Evolutionary conservation across 2,329 filamentous ascomycete genomes (phyloP).

Genomic region (Clonostachys chloroleuca): DNA sequence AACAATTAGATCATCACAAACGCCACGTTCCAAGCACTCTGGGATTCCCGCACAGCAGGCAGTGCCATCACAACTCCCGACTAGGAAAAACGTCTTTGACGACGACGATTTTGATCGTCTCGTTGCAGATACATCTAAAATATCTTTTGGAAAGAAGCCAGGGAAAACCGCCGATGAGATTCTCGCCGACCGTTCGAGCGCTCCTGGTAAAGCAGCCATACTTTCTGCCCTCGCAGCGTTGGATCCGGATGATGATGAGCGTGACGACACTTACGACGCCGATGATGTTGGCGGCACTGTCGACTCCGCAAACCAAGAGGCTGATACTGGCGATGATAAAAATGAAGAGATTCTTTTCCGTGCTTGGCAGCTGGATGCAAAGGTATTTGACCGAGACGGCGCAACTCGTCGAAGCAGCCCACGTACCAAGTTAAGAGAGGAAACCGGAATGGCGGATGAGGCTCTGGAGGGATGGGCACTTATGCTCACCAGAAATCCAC

Average conservation of each 20-base stretch:
- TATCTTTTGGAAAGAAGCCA: slow-evolving; percentile 75
- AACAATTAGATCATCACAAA: slow-evolving; percentile 16
- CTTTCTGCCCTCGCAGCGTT: slow-evolving; percentile 84
- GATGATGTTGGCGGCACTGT: slow-evolving; percentile 89
- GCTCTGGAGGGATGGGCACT: slow-evolving; percentile 90
- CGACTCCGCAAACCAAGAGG: slow-evolving; percentile 59
- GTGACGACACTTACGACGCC: slow-evolving; percentile 93
- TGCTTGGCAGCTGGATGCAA: slow-evolving; percentile 61
- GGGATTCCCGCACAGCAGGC: slow-evolving; percentile 50
- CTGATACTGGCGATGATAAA: slow-evolving; percentile 38
- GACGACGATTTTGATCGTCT: slow-evolving; percentile 76
- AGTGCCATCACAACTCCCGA: slow-evolving; percentile 51
- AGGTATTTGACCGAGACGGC: slow-evolving; percentile 67
- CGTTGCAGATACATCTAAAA: slow-evolving; percentile 56
- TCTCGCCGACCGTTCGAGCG: slow-evolving; percentile 58
- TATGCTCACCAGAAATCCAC: slow-evolving; percentile 73
- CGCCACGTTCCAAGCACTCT: slow-evolving; percentile 10
- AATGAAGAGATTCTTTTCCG: slow-evolving; percentile 72
- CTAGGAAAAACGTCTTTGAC: slow-evolving; percentile 72
- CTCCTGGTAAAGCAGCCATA: slow-evolving; percentile 79
- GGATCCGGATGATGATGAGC: slow-evolving; percentile 91
- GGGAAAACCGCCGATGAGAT: slow-evolving; percentile 67
- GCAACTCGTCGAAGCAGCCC: slow-evolving; percentile 61
- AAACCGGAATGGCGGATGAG: slow-evolving; percentile 90
- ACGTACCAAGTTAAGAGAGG: slow-evolving; percentile 61